phyloP scores from a whole-genome alignment of 306 rosid genomes.

The Cucurbita pepo region DNA sequence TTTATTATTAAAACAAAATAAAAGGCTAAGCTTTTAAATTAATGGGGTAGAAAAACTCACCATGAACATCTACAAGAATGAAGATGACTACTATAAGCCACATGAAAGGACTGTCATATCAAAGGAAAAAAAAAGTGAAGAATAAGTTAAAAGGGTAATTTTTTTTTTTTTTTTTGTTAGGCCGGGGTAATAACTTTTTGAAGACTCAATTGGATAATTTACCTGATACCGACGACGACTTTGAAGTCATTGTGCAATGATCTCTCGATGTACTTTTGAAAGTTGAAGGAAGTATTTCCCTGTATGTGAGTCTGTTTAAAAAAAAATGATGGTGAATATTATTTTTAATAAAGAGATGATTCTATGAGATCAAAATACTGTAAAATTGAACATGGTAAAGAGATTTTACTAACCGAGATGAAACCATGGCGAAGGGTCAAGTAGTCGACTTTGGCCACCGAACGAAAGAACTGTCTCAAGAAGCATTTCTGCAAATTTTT shows the following conservation, averaged over 20 bases:
- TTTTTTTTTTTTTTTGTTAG: background rate
- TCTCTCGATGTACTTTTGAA: constrained; percentile 35
- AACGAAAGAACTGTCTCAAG: constrained; percentile 41
- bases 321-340: background rate
- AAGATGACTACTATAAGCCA: constrained; percentile 40
- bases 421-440: constrained; percentile 50
- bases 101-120: constrained; percentile 32
- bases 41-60: constrained; percentile 9
- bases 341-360: background rate
- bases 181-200: background rate
- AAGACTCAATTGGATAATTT: background rate
- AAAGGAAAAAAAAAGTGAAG: background rate
- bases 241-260: constrained; percentile 46
- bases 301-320: constrained; percentile 32
- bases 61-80: constrained; percentile 40
- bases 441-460: constrained; percentile 48
- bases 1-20: background rate
- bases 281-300: constrained; percentile 20
- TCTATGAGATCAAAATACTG: background rate
- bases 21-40: background rate
- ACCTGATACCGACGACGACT: constrained; percentile 49
- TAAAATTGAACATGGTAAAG: background rate
- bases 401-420: constrained; percentile 20
- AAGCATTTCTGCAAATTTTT: constrained; percentile 31
- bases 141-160: background rate